Conservation (phyloP, 2,329 filamentous ascomycete genomes). For the Claviceps purpurea region DNA sequence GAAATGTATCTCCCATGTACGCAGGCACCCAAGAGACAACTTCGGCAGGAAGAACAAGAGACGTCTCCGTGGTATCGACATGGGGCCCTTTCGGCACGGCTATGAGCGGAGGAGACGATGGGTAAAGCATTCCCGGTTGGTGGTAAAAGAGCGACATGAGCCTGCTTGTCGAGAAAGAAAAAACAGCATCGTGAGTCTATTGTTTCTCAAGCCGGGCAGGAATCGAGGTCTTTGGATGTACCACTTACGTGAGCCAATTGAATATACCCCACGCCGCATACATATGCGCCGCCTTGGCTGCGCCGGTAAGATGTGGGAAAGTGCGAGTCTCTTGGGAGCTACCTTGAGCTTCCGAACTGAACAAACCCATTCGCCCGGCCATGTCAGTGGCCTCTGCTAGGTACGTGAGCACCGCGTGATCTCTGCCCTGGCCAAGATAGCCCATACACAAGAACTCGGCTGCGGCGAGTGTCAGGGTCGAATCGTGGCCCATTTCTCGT, state of each 20-base stretch:
- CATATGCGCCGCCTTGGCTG: slow-evolving; percentile 5
- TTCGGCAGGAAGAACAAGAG: neutral
- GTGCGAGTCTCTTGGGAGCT: neutral
- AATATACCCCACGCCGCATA: slow-evolving; percentile 15
- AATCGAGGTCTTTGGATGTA: neutral
- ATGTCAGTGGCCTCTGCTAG: slow-evolving; percentile 14
- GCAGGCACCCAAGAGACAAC: neutral
- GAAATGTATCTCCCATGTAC: slow-evolving; percentile 15
- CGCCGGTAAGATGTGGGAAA: slow-evolving; percentile 7
- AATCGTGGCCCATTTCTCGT: slow-evolving; percentile 9
- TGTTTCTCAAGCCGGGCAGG: neutral
- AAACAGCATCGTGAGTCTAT: neutral
- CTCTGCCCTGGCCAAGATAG: slow-evolving; percentile 16
- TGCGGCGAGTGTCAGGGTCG: slow-evolving; percentile 16
- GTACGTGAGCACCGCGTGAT: slow-evolving; percentile 17
- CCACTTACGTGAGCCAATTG: slow-evolving; percentile 20
- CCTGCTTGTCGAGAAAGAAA: slow-evolving; percentile 8
- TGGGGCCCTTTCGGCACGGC: slow-evolving; percentile 3
- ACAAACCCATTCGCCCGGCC: slow-evolving; percentile 14
- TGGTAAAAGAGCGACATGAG: slow-evolving; percentile 19
- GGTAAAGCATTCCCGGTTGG: slow-evolving; percentile 15
- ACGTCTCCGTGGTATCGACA: neutral
- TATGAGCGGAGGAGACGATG: slow-evolving; percentile 8
- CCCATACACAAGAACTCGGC: slow-evolving; percentile 18
- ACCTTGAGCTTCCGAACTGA: slow-evolving; percentile 5